A percentile compares a stretch with the other conserved stretches of the same genome.
phyloP scores from a whole-genome alignment of 768 basidiomycete genomes.

The Hericium coralloides region DNA sequence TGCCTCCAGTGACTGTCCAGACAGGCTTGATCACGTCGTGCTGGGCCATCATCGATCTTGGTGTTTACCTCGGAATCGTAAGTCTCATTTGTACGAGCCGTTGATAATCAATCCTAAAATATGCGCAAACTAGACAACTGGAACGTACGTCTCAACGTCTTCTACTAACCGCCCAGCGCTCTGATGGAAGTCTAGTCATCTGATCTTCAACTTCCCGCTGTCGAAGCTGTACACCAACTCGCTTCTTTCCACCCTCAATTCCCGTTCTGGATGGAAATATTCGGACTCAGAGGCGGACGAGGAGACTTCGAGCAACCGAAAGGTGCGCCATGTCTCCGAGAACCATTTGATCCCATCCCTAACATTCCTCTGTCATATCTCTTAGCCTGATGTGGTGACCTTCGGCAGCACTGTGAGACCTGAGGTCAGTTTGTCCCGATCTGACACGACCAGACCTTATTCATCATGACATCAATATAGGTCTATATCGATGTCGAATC shows the following conservation, averaged over 20 bases:
- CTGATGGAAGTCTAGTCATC: neutral
- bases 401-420: neutral
- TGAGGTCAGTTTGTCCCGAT: neutral
- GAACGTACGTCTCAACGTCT: neutral
- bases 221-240: neutral
- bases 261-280: slow-evolving; percentile 13
- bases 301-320: neutral
- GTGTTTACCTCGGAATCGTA: slow-evolving; percentile 17
- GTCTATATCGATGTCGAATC: slow-evolving; percentile 21
- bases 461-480: neutral
- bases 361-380: neutral
- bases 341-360: neutral
- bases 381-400: neutral
- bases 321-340: neutral
- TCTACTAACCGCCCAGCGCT: no score
- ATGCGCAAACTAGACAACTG: neutral
- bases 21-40: slow-evolving; percentile 20
- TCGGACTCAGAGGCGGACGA: neutral
- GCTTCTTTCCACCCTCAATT: neutral
- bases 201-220: slow-evolving; percentile 14
- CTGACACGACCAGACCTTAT: neutral
- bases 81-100: neutral
- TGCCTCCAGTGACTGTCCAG: slow-evolving; percentile 19
- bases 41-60: slow-evolving; percentile 17
- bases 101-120: neutral